phyloP scores from a whole-genome alignment of 345 rosid genomes.

The Syzygium aqueum region DNA sequence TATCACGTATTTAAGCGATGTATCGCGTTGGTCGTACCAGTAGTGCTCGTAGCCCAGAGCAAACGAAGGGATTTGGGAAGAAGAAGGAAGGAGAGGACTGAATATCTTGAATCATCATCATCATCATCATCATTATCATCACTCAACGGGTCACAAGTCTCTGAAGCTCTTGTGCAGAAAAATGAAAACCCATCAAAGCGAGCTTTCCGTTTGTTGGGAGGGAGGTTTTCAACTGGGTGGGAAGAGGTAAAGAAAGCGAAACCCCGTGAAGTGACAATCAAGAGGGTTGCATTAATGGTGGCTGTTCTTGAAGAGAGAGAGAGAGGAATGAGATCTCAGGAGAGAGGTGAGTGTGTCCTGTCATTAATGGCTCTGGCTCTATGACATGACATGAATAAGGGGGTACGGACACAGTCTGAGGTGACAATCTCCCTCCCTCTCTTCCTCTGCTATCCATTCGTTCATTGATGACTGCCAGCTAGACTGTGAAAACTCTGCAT shows the following conservation, averaged over 20 bases:
- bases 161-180: background rate
- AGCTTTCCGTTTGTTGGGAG: background rate
- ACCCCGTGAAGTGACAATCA: slow-evolving; percentile 5
- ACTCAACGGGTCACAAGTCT: background rate
- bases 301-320: slow-evolving; percentile 25
- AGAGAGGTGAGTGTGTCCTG: background rate
- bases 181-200: background rate
- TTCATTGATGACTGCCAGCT: background rate
- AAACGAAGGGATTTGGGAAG: background rate
- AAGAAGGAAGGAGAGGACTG: background rate
- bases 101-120: background rate
- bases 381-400: background rate
- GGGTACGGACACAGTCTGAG: background rate
- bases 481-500: background rate
- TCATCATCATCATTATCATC: background rate
- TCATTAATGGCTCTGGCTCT: background rate
- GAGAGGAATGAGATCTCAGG: slow-evolving; percentile 10
- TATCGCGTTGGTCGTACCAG: background rate
- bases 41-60: background rate
- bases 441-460: background rate
- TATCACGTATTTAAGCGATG: background rate
- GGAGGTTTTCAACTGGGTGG: background rate
- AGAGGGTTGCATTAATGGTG: slow-evolving; percentile 41
- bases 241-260: background rate
- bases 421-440: background rate